phyloP scores from a whole-genome alignment of 2,329 filamentous ascomycete species.

The Lasiodiplodia hormozganensis region DNA sequence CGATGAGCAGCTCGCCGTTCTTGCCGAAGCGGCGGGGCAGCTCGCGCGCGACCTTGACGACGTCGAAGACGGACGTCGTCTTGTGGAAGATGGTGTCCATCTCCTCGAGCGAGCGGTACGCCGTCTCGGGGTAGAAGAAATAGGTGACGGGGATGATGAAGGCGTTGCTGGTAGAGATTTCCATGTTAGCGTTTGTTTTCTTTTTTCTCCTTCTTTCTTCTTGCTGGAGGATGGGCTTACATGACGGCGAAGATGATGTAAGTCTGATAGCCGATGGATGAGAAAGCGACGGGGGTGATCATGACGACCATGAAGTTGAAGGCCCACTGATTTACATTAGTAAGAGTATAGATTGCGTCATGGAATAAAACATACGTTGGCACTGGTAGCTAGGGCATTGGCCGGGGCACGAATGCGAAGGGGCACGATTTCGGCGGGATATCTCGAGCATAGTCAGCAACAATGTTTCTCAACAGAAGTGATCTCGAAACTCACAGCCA shows the following conservation, averaged over 20 bases:
- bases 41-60: slow-evolving; percentile 58
- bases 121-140: slow-evolving; percentile 69
- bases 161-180: slow-evolving; percentile 50
- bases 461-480: slow-evolving; percentile 11
- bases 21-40: slow-evolving; percentile 65
- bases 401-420: slow-evolving; percentile 87
- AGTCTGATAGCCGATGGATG: slow-evolving; percentile 61
- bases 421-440: slow-evolving; percentile 81
- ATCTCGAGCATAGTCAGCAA: slow-evolving; percentile 34
- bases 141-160: slow-evolving; percentile 64
- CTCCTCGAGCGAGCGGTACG: slow-evolving; percentile 65
- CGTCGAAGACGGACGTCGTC: slow-evolving; percentile 56
- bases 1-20: slow-evolving; percentile 63
- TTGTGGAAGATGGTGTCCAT: slow-evolving; percentile 73
- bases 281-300: slow-evolving; percentile 68
- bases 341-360: slow-evolving; percentile 55
- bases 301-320: slow-evolving; percentile 69
- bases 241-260: slow-evolving; percentile 65
- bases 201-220: not conserved
- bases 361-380: slow-evolving; percentile 65
- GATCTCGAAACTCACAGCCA: slow-evolving; percentile 46
- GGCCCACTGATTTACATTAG: slow-evolving; percentile 30
- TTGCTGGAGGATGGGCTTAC: slow-evolving; percentile 32
- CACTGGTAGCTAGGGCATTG: slow-evolving; percentile 85
- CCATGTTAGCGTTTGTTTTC: not conserved